Conservation (phyloP, 257 asterid genomes). For the Primulina huaijiensis region DNA sequence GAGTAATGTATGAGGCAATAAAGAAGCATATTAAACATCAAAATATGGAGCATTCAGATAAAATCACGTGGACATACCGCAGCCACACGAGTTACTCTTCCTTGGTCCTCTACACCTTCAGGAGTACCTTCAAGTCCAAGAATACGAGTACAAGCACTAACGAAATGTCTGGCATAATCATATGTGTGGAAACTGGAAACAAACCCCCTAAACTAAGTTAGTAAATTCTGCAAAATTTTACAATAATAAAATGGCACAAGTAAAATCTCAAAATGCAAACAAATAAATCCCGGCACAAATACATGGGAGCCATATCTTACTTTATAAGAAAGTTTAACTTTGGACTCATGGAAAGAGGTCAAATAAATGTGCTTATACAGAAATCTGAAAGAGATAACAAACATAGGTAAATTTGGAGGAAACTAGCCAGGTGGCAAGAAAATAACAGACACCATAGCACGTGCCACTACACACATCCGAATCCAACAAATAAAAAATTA, state of each 20-base stretch:
- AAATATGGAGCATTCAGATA: constrained; percentile 5
- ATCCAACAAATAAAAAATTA: background rate
- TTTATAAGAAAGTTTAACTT: background rate
- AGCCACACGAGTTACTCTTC: constrained; percentile 94
- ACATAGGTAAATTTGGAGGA: background rate
- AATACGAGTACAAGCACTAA: constrained; percentile 94
- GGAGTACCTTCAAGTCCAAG: constrained; percentile 97
- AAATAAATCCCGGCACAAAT: constrained; percentile 6
- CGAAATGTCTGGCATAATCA: constrained; percentile 93
- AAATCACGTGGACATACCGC: constrained; percentile 52
- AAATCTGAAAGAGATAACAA: constrained; percentile 7
- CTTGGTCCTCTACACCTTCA: constrained; percentile 97
- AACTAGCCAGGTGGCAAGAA: constrained; percentile 3
- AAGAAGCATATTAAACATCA: constrained; percentile 21
- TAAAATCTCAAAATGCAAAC: constrained; percentile 15
- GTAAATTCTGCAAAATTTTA: constrained; percentile 16
- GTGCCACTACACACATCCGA: background rate
- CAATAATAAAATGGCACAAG: background rate
- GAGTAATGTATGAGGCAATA: constrained; percentile 15
- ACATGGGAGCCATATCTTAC: constrained; percentile 5
- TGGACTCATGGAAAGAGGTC: constrained; percentile 13
- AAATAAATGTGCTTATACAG: constrained; percentile 6
- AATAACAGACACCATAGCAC: background rate
- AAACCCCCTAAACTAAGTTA: constrained; percentile 26
- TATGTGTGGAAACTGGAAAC: constrained; percentile 85